Evolutionary conservation across 805 yeast genomes (phyloP).

Genomic region (Schwanniomyces sp.): DNA sequence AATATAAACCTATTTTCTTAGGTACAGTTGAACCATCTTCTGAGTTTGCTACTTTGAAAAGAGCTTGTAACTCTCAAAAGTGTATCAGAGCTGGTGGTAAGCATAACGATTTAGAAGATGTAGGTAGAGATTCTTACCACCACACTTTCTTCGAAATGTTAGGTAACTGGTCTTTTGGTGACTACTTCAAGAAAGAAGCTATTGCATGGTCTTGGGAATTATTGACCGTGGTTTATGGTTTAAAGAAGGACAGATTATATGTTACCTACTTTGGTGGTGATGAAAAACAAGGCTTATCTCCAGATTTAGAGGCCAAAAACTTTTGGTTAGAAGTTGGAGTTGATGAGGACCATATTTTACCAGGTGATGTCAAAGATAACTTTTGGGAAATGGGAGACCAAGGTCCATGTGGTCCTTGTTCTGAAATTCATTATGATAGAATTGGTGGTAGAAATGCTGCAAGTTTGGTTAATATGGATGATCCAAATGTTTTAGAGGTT

Average conservation of each 20-base stretch:
- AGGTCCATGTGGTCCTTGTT: slow-evolving; percentile 99
- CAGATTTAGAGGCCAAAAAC: slow-evolving; percentile 91
- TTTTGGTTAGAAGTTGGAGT: slow-evolving; percentile 89
- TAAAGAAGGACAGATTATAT: slow-evolving; percentile 76
- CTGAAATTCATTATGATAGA: slow-evolving; percentile 96
- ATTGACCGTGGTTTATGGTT: slow-evolving; percentile 80
- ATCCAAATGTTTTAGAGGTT: slow-evolving; percentile 95
- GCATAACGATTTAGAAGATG: slow-evolving; percentile 97
- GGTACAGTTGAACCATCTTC: slow-evolving; percentile 97
- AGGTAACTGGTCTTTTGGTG: slow-evolving; percentile 99
- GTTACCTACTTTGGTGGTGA: slow-evolving; percentile 98
- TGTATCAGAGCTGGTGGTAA: slow-evolving; percentile 99
- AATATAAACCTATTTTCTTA: slow-evolving; percentile 93
- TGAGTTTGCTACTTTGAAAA: slow-evolving; percentile 76
- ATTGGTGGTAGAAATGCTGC: slow-evolving; percentile 98
- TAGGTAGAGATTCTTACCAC: slow-evolving; percentile 96
- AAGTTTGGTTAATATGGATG: slow-evolving; percentile 88
- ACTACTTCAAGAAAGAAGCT: slow-evolving; percentile 95
- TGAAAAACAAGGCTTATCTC: slow-evolving; percentile 72
- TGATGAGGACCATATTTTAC: slow-evolving; percentile 85
- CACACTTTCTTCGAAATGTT: slow-evolving; percentile 99
- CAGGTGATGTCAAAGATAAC: slow-evolving; percentile 88
- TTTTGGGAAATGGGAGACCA: slow-evolving; percentile 99
- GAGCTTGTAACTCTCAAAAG: slow-evolving; percentile 95
- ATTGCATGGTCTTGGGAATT: slow-evolving; percentile 88